Evolutionary conservation across 1,284 basidiomycete genomes (phyloP).

Genomic region (Moesziomyces sp.): DNA sequence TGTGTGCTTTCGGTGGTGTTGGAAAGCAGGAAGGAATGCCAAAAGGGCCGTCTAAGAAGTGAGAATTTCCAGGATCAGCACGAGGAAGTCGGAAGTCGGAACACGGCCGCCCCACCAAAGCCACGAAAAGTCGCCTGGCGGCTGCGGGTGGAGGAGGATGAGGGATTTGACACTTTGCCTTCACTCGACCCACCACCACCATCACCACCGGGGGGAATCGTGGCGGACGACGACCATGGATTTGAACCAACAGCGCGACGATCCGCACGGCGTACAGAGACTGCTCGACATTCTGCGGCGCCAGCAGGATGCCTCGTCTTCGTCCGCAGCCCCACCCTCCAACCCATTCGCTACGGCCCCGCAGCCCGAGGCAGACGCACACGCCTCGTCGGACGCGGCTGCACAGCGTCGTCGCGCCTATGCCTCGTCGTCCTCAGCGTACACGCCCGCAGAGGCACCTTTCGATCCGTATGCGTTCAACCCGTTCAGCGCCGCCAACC

Average conservation of each 20-base stretch:
- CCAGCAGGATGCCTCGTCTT: constrained; percentile 31
- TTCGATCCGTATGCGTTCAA: constrained; percentile 42
- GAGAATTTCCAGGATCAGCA: too few species aligned
- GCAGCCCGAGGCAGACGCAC: constrained; percentile 17
- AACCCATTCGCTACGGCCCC: constrained; percentile 1
- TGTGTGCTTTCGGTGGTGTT: background rate
- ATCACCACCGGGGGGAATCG: background rate
- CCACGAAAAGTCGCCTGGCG: constrained; percentile 1
- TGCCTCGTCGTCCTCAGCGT: constrained; percentile 2
- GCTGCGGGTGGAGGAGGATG: background rate
- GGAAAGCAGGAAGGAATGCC: background rate
- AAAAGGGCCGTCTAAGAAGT: too few species aligned
- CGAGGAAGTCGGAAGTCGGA: constrained; percentile 10
- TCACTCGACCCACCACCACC: background rate
- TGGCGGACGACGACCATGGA: constrained; percentile 16
- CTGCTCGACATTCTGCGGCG: constrained; percentile 34
- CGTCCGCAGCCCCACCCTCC: constrained; percentile 3
- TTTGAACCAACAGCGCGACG: constrained; percentile 15
- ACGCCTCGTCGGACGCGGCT: constrained; percentile 1
- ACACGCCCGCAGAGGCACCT: background rate
- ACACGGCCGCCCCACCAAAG: background rate
- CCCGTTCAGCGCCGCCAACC: constrained; percentile 14
- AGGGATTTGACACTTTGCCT: background rate
- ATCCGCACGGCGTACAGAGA: constrained; percentile 46
- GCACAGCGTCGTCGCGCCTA: constrained; percentile 12